These are phyloP conservation scores for Arthroderma sp. DNA, from an alignment of 2,329 filamentous ascomycete species.

Conservation along the genomic window DNA sequence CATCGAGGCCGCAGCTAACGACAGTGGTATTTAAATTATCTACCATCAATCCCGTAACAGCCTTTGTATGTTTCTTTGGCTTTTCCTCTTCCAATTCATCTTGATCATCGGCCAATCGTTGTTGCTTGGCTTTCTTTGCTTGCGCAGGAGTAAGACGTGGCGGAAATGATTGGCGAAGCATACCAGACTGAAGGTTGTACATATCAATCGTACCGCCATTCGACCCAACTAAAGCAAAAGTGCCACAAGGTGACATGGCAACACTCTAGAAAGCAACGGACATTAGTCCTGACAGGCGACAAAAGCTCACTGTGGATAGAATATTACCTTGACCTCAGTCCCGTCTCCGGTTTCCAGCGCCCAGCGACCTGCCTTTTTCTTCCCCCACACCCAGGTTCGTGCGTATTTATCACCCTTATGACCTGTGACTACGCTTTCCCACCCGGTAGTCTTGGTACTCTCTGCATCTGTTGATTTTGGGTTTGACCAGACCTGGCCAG, in stretches of 20 bases:
- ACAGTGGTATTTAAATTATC: conserved; percentile 80
- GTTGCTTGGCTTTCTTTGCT: conserved; percentile 59
- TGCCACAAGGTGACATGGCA: conserved; percentile 80
- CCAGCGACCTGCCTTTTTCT: conserved; percentile 86
- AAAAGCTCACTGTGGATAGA: background rate
- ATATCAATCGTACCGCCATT: conserved; percentile 73
- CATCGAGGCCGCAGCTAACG: conserved; percentile 78
- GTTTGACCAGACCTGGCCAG: conserved; percentile 74
- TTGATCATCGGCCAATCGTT: conserved; percentile 40
- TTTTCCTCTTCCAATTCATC: conserved; percentile 37
- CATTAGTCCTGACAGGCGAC: conserved; percentile 6
- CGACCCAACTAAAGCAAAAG: conserved; percentile 83
- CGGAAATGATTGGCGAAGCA: conserved; percentile 78
- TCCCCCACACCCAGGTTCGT: conserved; percentile 96
- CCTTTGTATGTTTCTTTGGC: conserved; percentile 55
- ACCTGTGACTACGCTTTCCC: conserved; percentile 93
- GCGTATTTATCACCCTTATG: conserved; percentile 75
- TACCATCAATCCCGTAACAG: conserved; percentile 74
- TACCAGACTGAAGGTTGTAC: conserved; percentile 92
- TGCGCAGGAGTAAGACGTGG: conserved; percentile 64
- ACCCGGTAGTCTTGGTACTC: conserved; percentile 69
- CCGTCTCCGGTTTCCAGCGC: conserved; percentile 76
- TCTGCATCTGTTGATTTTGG: conserved; percentile 53
- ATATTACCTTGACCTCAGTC: conserved; percentile 50
- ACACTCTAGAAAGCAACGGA: conserved; percentile 47